A percentile compares a stretch with the other conserved stretches of the same genome.
phyloP scores from a whole-genome alignment of 495 filamentous ascomycete genomes.

The Neurospora africana region DNA sequence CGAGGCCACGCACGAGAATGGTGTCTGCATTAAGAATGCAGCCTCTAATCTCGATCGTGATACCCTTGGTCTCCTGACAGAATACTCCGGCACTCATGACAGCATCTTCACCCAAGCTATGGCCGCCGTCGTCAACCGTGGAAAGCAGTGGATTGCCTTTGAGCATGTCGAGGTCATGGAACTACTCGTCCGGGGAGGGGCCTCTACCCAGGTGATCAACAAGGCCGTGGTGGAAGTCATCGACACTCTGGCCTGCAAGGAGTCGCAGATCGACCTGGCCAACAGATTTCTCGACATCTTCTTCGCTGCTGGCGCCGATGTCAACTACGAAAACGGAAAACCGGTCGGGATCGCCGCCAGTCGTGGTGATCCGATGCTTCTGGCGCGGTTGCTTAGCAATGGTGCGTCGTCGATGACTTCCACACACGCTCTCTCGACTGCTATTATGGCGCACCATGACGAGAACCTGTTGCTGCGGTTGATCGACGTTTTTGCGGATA shows the following conservation, averaged over 20 bases:
- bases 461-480: slow-evolving; percentile 7
- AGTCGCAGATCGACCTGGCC: slow-evolving; percentile 16
- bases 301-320: slow-evolving; percentile 26
- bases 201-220: slow-evolving; percentile 21
- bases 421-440: slow-evolving; percentile 25
- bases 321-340: slow-evolving; percentile 34
- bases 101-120: slow-evolving; percentile 15
- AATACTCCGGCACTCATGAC: slow-evolving; percentile 5
- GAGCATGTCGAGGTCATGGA: slow-evolving; percentile 24
- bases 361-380: slow-evolving; percentile 24
- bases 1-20: slow-evolving; percentile 15
- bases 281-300: slow-evolving; percentile 23
- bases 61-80: slow-evolving; percentile 11
- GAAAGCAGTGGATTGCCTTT: slow-evolving; percentile 23
- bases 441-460: slow-evolving; percentile 17
- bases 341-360: slow-evolving; percentile 27
- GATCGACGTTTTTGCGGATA: slow-evolving; percentile 9
- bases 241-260: slow-evolving; percentile 19
- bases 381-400: slow-evolving; percentile 23
- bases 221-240: slow-evolving; percentile 29
- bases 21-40: slow-evolving; percentile 21
- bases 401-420: slow-evolving; percentile 23
- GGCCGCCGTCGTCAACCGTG: slow-evolving; percentile 9
- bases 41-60: slow-evolving; percentile 16
- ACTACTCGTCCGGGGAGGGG: slow-evolving; percentile 28